These are phyloP conservation scores for Pseudogymnoascus sp. DNA, from an alignment of 2,329 filamentous ascomycete species.

Conservation along the genomic window DNA sequence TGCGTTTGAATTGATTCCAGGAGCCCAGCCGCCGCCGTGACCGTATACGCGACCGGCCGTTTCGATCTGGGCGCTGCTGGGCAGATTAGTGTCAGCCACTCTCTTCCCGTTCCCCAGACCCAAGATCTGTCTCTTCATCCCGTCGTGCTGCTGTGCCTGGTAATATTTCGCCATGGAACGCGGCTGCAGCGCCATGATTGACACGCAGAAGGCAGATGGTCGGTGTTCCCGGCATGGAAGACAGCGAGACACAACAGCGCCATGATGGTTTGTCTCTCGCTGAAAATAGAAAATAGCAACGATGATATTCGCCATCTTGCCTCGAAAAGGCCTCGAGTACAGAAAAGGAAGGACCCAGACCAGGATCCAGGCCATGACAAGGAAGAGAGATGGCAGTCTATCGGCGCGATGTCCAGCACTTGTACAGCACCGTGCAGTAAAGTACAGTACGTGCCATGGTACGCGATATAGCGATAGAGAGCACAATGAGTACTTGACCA, in stretches of 20 bases:
- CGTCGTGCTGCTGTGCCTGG: background rate
- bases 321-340: background rate
- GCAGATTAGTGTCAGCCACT: background rate
- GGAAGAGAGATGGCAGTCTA: background rate
- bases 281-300: slow-evolving; percentile 4
- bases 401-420: background rate
- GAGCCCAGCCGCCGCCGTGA: background rate
- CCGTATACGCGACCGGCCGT: background rate
- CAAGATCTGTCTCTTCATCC: background rate
- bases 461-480: background rate
- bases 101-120: background rate
- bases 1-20: background rate
- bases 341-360: background rate
- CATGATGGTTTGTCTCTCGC: background rate
- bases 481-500: background rate
- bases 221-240: background rate
- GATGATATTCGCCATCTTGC: background rate
- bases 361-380: background rate
- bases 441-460: background rate
- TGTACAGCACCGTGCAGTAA: background rate
- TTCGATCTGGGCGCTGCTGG: background rate
- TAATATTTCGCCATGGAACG: background rate
- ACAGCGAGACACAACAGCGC: background rate
- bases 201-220: background rate
- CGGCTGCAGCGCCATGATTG: background rate